A percentile compares a stretch with the other conserved stretches of the same genome.
These are phyloP conservation scores for Rossbeevera mucosa DNA, from an alignment of 768 basidiomycete species.

Conservation along the genomic window DNA sequence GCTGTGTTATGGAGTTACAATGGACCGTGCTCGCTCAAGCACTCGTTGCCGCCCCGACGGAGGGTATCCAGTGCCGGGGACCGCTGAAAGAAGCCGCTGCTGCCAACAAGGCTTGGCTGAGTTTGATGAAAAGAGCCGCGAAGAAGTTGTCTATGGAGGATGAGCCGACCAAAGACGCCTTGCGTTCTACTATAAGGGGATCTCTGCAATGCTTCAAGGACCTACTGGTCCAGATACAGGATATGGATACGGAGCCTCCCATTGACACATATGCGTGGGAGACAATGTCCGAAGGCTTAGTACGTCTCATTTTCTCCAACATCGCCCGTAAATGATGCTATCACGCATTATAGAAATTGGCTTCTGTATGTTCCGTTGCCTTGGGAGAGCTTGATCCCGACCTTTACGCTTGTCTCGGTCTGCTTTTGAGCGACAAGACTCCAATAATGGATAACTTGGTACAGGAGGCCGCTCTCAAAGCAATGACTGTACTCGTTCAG, in stretches of 20 bases:
- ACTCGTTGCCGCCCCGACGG: conserved; percentile 38
- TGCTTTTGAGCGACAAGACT: conserved; percentile 75
- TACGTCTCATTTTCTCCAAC: conserved; percentile 31
- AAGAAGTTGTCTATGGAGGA: conserved; percentile 36
- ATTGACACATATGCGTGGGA: conserved; percentile 90
- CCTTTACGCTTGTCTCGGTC: conserved; percentile 64
- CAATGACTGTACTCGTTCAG: conserved; percentile 77
- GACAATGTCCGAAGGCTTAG: conserved; percentile 87
- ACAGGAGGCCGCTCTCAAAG: conserved; percentile 86
- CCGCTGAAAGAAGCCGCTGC: conserved; percentile 69
- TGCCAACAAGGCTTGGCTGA: conserved; percentile 77
- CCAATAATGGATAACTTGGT: conserved; percentile 80
- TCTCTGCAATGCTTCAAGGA: conserved; percentile 77
- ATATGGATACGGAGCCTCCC: conserved; percentile 75
- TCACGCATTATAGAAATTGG: conserved; percentile 60
- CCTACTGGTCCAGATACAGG: conserved; percentile 72
- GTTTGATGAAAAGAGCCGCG: conserved; percentile 54
- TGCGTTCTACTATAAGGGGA: conserved; percentile 51
- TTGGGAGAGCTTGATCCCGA: conserved; percentile 61
- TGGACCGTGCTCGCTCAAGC: conserved; percentile 83
- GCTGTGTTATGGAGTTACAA: conserved; percentile 79
- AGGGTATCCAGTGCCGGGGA: conserved; percentile 15
- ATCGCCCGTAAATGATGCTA: not conserved
- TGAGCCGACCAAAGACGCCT: conserved; percentile 30
- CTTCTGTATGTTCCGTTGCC: conserved; percentile 74